Evolutionary conservation across 2,329 filamentous ascomycete genomes (phyloP), one percentile per base, ranked within the genome.

Genomic region (Fusarium albosuccineum): DNA sequence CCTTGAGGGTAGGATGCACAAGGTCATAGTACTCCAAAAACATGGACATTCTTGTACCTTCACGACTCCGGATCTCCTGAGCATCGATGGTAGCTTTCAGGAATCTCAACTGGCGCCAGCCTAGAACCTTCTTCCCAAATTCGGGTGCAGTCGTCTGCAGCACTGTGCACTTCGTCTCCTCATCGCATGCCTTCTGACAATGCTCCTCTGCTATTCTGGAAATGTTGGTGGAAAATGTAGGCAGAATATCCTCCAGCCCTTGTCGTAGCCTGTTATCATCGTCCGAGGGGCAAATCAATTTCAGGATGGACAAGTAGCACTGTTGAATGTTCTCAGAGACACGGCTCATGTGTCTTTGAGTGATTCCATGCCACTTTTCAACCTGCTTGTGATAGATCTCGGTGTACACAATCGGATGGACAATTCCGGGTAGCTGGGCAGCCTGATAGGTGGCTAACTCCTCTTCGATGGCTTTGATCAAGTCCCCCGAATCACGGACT

Each of bases 371-470:
- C 79, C 78, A 81, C n/a, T 74, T 73, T 5, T 61, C 45, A 0
- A 78, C 77, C 45, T 80, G 78, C 26, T 66, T 63, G 22, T 60
- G 66, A 44, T 76, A 79, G 6, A 81, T 70, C 0, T 65, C 65
- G 2, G 65, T 68, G 16, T 78, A 71, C 1, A 79, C 70, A 0
- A 73, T 67, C 0, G 77, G 76, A 45, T 80, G 78, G 11, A 76
- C 41, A 8, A 80, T 62, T 0, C 77, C 77, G 0, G 74, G 71
- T 0, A 80, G 75, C 8, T 78, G 72, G 13, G 68, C 74, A 2
- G 72, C 73, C 30, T 75, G 71, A 33, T 75, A 78, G 0, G 63
- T 53, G 0, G 36, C 22, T 5, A 80, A 68, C 27, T 77, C 68
- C 2, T 49, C 40, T 3, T 64, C 59, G 14, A 80, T 79, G 0